These are phyloP conservation scores for Tolypocladium guangdongense DNA, from an alignment of 2,329 filamentous ascomycete genomes.

Conservation along the genomic window DNA sequence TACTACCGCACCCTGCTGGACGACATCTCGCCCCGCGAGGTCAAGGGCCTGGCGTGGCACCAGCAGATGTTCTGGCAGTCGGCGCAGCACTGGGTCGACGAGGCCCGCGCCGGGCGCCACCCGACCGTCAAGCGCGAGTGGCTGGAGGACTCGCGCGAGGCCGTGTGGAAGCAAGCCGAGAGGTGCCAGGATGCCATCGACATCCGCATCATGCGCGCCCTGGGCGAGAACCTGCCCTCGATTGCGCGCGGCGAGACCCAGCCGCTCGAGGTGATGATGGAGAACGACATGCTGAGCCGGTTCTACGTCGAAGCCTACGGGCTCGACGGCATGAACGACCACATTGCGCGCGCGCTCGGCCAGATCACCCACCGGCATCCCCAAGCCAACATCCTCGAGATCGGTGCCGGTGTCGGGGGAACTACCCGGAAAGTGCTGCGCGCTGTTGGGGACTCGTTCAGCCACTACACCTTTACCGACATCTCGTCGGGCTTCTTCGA, in stretches of 20 bases:
- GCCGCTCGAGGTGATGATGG: conserved; percentile 24
- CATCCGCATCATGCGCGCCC: neutral
- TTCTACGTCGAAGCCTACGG: conserved; percentile 4
- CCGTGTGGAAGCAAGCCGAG: neutral
- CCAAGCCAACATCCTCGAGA: neutral
- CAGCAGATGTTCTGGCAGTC: neutral
- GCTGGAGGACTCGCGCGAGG: neutral
- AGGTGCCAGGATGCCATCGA: neutral
- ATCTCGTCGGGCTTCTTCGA: neutral
- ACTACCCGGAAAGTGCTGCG: neutral
- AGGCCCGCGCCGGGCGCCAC: neutral
- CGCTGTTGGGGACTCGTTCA: neutral
- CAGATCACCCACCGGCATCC: neutral
- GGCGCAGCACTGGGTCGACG: neutral
- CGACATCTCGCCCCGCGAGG: neutral
- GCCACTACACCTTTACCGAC: neutral
- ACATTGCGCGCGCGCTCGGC: neutral
- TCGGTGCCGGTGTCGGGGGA: neutral
- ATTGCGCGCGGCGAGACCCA: conserved; percentile 22
- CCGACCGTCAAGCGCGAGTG: neutral
- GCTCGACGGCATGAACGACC: neutral
- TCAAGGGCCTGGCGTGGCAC: neutral
- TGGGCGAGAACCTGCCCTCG: neutral
- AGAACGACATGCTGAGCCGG: conserved; percentile 17
- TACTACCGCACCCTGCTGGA: neutral